These are phyloP conservation scores for Xylaria venustula DNA, from an alignment of 495 filamentous ascomycete species.

Conservation along the genomic window DNA sequence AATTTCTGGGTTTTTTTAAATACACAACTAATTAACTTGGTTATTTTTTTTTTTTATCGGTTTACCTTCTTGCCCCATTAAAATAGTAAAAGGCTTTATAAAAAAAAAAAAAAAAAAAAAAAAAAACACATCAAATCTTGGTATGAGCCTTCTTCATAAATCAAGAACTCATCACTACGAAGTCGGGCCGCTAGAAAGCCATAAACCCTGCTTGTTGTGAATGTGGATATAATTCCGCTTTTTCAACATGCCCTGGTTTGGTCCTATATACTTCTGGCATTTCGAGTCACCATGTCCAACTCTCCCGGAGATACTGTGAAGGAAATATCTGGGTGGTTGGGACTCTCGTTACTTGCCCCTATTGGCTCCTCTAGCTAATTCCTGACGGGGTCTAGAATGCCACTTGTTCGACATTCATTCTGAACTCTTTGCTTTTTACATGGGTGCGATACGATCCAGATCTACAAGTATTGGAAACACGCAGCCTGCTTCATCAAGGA, in stretches of 20 bases:
- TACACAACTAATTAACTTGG: too few relatives aligned
- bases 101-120: not conserved
- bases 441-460: not conserved
- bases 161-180: not conserved
- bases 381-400: not conserved
- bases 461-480: not conserved
- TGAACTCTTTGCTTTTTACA: not conserved
- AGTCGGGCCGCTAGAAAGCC: not conserved
- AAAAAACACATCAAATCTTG: too few relatives aligned
- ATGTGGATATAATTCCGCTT: not conserved
- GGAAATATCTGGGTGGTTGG: not conserved
- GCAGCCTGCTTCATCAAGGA: not conserved
- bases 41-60: too few relatives aligned
- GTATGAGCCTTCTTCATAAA: not conserved
- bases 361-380: not conserved
- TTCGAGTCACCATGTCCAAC: not conserved
- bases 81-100: too few relatives aligned
- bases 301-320: not conserved
- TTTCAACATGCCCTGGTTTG: conserved; percentile 7
- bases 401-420: not conserved
- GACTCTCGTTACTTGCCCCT: conserved; percentile 1
- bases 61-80: too few relatives aligned
- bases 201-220: not conserved
- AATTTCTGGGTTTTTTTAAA: too few relatives aligned
- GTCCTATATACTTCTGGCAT: not conserved